Conservation (phyloP, 2,329 filamentous ascomycete genomes). For the Paramyrothecium roridum region DNA sequence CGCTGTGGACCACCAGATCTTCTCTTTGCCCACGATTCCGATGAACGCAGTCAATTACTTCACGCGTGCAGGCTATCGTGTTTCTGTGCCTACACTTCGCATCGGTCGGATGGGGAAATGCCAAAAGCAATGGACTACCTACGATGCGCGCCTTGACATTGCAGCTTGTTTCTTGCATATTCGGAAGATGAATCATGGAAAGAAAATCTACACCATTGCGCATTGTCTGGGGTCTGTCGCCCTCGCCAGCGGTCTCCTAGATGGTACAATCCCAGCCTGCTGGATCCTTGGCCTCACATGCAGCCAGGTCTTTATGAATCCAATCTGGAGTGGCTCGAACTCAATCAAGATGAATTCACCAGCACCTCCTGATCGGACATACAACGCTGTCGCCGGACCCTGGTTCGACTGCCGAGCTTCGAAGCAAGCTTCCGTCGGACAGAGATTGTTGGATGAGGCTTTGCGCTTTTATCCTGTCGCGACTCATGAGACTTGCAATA, state of each 20-base stretch:
- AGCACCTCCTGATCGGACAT: constrained; percentile 9
- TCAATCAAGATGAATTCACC: constrained; percentile 8
- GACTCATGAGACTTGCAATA: constrained; percentile 57
- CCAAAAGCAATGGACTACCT: constrained; percentile 54
- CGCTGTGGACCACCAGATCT: constrained; percentile 61
- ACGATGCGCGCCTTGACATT: constrained; percentile 57
- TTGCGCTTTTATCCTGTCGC: constrained; percentile 56
- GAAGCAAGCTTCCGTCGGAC: constrained; percentile 32
- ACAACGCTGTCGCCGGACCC: constrained; percentile 8
- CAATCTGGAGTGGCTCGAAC: constrained; percentile 24
- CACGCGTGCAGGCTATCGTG: constrained; percentile 26
- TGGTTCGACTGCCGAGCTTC: constrained; percentile 15
- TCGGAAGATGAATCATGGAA: constrained; percentile 28
- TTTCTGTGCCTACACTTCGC: too few relatives aligned
- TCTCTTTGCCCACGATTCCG: constrained; percentile 57
- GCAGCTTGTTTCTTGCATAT: constrained; percentile 52
- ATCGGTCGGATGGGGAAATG: constrained; percentile 25
- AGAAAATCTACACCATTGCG: constrained; percentile 52
- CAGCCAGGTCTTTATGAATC: constrained; percentile 63
- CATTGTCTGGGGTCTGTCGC: constrained; percentile 64
- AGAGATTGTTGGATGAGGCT: constrained; percentile 50
- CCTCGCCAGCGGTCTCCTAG: constrained; percentile 53
- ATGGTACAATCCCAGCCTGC: constrained; percentile 53
- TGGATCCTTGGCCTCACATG: constrained; percentile 58
- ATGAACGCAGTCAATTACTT: constrained; percentile 64